phyloP scores from a whole-genome alignment of 2,329 filamentous ascomycete species.

The Penicillium sumatraense region DNA sequence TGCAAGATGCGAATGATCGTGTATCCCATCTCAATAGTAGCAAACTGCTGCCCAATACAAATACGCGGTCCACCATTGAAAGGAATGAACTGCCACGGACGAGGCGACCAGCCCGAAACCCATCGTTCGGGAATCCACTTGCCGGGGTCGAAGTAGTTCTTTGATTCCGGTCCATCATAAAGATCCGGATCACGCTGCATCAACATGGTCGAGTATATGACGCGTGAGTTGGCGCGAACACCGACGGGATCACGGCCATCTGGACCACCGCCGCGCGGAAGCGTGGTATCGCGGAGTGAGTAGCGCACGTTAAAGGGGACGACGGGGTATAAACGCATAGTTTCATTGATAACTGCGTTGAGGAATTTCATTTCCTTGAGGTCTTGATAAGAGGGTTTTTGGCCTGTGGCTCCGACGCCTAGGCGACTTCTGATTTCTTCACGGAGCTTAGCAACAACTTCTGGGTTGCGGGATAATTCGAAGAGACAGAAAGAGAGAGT shows the following conservation, averaged over 20 bases:
- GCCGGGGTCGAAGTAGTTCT: conserved; percentile 45
- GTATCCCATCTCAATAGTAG: conserved; percentile 62
- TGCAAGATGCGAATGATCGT: conserved; percentile 50
- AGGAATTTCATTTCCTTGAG: conserved; percentile 89
- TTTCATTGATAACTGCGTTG: conserved; percentile 72
- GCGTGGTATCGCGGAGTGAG: conserved; percentile 72
- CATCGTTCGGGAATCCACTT: conserved; percentile 58
- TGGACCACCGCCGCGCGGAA: conserved; percentile 67
- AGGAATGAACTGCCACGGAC: conserved; percentile 60
- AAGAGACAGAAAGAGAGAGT: conserved; percentile 83
- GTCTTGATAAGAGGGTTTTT: conserved; percentile 69
- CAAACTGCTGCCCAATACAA: conserved; percentile 65
- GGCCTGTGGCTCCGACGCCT: conserved; percentile 60
- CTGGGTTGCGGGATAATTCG: conserved; percentile 74
- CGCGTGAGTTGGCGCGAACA: conserved; percentile 52
- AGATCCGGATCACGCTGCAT: conserved; percentile 58
- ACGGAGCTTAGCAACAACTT: conserved; percentile 69
- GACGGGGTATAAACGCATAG: conserved; percentile 74
- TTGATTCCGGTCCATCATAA: conserved; percentile 48
- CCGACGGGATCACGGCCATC: conserved; percentile 52
- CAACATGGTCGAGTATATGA: conserved; percentile 57
- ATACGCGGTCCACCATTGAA: conserved; percentile 60
- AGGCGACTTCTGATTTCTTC: conserved; percentile 71
- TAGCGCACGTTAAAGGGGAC: conserved; percentile 80
- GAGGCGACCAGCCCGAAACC: conserved; percentile 55